Evolutionary conservation across 2,329 filamentous ascomycete genomes (phyloP).

Genomic region (Orbilia javanica): DNA sequence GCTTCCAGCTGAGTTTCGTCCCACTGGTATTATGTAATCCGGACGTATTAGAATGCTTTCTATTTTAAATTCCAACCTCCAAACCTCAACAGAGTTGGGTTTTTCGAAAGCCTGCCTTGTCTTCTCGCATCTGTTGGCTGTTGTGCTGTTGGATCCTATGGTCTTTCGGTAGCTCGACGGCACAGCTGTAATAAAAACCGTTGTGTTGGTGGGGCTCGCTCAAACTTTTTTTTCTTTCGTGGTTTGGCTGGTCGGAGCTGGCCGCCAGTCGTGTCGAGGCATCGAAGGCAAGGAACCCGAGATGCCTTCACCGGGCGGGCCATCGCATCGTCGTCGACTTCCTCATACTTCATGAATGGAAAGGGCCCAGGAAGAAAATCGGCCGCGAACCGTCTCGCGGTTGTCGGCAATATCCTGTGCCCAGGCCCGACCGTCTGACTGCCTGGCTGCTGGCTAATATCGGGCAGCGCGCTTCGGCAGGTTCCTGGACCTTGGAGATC

Average conservation of each 20-base stretch:
- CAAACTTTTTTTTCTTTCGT: neutral
- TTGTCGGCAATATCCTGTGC: neutral
- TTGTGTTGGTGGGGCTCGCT: neutral
- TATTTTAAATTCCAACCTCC: neutral
- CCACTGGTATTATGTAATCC: neutral
- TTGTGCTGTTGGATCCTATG: neutral
- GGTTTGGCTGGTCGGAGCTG: neutral
- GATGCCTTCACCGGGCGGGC: neutral
- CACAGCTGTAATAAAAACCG: neutral
- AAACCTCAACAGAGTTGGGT: neutral
- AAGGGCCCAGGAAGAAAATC: neutral
- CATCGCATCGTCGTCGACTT: neutral
- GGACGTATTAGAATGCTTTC: neutral
- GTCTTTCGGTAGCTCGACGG: neutral
- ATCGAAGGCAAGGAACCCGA: neutral
- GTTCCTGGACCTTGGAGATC: constrained; percentile 8
- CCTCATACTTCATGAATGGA: neutral
- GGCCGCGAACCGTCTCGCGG: neutral
- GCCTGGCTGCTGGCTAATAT: neutral
- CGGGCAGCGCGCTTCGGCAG: neutral
- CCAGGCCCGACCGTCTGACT: too few relatives aligned
- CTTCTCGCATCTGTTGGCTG: neutral
- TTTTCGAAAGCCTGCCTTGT: neutral
- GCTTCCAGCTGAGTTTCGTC: neutral
- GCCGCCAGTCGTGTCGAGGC: neutral